Conservation (phyloP, 306 rosid genomes). For the Hippophae tibetana region DNA sequence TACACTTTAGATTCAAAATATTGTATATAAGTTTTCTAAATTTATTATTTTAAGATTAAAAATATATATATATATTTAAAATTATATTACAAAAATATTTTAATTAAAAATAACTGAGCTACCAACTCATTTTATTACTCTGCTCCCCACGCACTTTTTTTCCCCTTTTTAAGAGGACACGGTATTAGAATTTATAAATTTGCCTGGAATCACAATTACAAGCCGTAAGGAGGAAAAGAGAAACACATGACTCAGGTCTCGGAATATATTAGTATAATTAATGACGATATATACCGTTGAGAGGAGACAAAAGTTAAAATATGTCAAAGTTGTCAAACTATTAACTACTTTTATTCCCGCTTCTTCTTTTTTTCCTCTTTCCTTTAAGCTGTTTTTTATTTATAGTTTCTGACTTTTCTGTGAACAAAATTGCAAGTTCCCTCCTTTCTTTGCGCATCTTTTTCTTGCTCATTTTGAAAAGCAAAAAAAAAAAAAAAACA, state of each 20-base stretch:
- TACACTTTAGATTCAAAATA: too few relatives aligned
- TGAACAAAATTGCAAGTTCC: constrained; percentile 11
- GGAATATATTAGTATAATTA: constrained; percentile 11
- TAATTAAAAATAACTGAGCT: too few relatives aligned
- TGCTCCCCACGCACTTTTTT: too few relatives aligned
- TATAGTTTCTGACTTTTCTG: constrained; percentile 35
- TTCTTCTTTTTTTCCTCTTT: constrained; percentile 26
- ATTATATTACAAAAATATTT: too few relatives aligned
- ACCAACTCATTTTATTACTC: too few relatives aligned
- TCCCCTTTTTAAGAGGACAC: too few relatives aligned
- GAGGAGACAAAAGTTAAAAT: constrained; percentile 26
- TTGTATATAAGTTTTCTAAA: too few relatives aligned
- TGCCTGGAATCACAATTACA: too few relatives aligned
- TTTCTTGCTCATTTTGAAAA: constrained; percentile 19
- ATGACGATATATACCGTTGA: background rate
- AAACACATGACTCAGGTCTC: background rate
- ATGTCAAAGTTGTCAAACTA: constrained; percentile 49
- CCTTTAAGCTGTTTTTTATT: constrained; percentile 8
- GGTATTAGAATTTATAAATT: background rate
- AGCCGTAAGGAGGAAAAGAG: background rate
- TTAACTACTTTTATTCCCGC: constrained; percentile 21
- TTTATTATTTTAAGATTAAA: too few relatives aligned
- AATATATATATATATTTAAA: too few relatives aligned
- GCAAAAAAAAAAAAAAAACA: constrained; percentile 1
- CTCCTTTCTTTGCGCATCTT: constrained; percentile 27